Conservation (phyloP, 2,329 filamentous ascomycete genomes). For the Exutisphaerella laricina region DNA sequence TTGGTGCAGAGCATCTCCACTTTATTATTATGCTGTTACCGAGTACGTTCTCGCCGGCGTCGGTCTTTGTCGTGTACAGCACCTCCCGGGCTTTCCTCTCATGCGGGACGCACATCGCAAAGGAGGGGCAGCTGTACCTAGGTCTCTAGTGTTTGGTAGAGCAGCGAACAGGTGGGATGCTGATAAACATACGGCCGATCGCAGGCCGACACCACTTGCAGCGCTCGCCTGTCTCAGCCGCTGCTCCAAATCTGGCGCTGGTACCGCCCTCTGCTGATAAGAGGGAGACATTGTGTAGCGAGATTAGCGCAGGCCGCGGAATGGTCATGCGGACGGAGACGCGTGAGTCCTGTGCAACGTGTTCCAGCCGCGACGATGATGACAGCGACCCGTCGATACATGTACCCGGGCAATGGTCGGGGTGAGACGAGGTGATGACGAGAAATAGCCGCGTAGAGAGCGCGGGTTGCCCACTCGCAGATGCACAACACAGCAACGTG, state of each 20-base stretch:
- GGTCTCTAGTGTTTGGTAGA: constrained; percentile 3
- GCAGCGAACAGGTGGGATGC: constrained; percentile 8
- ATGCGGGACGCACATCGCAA: constrained; percentile 3
- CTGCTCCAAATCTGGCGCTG: not conserved
- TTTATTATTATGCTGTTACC: not conserved
- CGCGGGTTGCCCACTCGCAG: not conserved
- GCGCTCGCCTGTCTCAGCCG: not conserved
- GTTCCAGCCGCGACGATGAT: not conserved
- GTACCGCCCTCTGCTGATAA: constrained; percentile 3
- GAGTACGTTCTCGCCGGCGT: constrained; percentile 5
- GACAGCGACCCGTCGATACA: not conserved
- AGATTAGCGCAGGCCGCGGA: no score
- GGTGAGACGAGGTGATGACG: no score
- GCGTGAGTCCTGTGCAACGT: not conserved
- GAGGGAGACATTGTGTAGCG: not conserved
- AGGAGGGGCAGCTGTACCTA: constrained; percentile 4
- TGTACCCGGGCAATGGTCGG: no score
- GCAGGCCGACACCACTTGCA: not conserved
- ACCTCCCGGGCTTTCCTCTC: no score
- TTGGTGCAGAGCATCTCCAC: not conserved
- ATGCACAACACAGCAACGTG: not conserved
- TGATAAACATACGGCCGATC: not conserved
- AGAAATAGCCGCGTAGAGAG: no score
- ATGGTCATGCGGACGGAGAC: not conserved
- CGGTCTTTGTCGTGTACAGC: constrained; percentile 4